A percentile compares a stretch with the other conserved stretches of the same genome.
Evolutionary conservation across 169 alveolate species (phyloP).

Genomic region (Plasmodium sp.): DNA sequence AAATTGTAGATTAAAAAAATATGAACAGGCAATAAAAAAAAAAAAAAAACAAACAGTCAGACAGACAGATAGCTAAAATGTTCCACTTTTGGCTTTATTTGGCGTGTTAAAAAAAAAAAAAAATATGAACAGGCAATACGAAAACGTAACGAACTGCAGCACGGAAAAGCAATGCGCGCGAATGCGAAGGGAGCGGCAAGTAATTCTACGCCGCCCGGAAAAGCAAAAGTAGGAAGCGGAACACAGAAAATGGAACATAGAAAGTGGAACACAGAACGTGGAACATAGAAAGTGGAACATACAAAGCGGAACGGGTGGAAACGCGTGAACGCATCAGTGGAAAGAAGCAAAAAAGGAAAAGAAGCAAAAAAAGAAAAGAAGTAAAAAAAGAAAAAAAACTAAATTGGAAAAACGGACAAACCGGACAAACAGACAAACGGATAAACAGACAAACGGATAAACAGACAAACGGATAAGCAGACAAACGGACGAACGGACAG

Average conservation of each 20-base stretch:
- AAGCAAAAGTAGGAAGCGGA: not conserved
- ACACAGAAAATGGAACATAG: not conserved
- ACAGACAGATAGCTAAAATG: not conserved
- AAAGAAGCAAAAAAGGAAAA: not conserved
- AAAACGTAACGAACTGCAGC: not conserved
- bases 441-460: not conserved
- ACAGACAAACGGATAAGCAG: not conserved
- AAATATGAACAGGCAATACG: slow-evolving; percentile 1
- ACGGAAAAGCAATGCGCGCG: not conserved
- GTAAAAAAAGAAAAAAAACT: not conserved
- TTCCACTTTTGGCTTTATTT: not conserved
- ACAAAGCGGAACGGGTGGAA: not conserved
- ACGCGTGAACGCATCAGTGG: not conserved
- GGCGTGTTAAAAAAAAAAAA: not conserved
- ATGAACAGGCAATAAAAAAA: slow-evolving; percentile 41
- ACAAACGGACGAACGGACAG: not conserved
- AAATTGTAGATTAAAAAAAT: slow-evolving; percentile 22
- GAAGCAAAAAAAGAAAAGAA: not conserved
- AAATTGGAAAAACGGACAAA: not conserved
- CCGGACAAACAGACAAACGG: not conserved
- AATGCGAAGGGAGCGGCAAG: not conserved
- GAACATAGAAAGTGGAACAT: not conserved
- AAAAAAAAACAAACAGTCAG: not conserved
- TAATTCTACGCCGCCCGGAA: not conserved
- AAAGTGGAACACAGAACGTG: not conserved